Base-by-base conservation (phyloP, 1,284 basidiomycete species). In the Rhodotorula sp. region DNA sequence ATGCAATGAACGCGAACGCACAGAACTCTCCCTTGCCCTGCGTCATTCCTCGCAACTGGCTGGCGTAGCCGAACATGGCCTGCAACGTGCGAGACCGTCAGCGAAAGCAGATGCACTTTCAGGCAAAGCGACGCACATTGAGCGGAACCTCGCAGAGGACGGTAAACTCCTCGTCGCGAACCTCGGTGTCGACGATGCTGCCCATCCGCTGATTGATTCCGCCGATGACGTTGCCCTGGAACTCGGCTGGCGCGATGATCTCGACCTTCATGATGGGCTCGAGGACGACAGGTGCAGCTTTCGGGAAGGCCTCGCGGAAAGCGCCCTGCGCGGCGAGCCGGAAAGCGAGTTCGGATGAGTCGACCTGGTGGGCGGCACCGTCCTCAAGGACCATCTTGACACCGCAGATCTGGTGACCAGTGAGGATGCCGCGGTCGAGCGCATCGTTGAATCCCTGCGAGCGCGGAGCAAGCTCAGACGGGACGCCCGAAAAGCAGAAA, bases 251-350 rank as follows among this genome's bases (percentile, higher is more conserved):
- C 0, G 95, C 94, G 54, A 97, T 89, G 30, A 99, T 92, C 79
- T 99, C 96, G 59, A 99, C 96, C 22, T 88, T 91, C 96, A 99
- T 99, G 81, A 97, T 90, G 30, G 96, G 96, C 80, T 99, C 96
- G 49, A 99, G 84, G 68, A 99, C 90, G 66, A 92, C 88, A 0
- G 92, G 89, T 56, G 83, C 83, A 30, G 92, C 89, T 72, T 86
- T 86, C 72, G 84, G 84, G 84, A 90, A 98, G 2, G 90, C 89
- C 78, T 98, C 95, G 70, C 92, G 87, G 87, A 98, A 94, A 1
- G 95, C 95, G 70, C 92, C 90, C 54, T 94, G 89, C 4, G 91
- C 88, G 10, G 91, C 90, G 36, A 94, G 84, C 62, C 93, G 86
- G 87, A 99, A 99, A 49, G 96, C 94, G 73, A 98, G 82, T 80